A percentile compares a stretch with the other conserved stretches of the same genome.
Conservation (phyloP, 2,329 filamentous ascomycete species). For the Pseudonectria buxi region DNA sequence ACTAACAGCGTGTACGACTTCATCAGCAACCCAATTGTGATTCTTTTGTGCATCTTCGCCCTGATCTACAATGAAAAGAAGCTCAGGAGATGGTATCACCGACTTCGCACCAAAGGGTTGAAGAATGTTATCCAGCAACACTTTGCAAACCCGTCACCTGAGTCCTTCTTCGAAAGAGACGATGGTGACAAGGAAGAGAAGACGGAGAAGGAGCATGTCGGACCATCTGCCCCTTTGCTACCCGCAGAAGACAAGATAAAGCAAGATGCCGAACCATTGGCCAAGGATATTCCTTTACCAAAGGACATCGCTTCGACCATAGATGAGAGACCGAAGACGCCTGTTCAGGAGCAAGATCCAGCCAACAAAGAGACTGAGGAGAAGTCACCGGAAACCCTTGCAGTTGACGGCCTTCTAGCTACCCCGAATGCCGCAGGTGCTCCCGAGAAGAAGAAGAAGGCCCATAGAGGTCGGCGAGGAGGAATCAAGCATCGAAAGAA, state of each 20-base stretch:
- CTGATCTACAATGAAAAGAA: slow-evolving; percentile 41
- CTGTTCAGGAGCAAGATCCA: slow-evolving; percentile 1
- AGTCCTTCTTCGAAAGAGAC: slow-evolving; percentile 10
- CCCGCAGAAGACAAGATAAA: too few relatives aligned
- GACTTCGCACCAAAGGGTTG: slow-evolving; percentile 24
- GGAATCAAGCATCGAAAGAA: slow-evolving; percentile 61
- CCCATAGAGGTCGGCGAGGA: slow-evolving; percentile 64
- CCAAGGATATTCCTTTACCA: slow-evolving; percentile 3
- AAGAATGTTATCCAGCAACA: slow-evolving; percentile 19
- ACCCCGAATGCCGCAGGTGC: slow-evolving; percentile 2
- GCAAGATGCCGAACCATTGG: slow-evolving; percentile 1
- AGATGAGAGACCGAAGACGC: slow-evolving; percentile 1
- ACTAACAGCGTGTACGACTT: slow-evolving; percentile 47
- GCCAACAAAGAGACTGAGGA: background rate
- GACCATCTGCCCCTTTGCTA: slow-evolving; percentile 1
- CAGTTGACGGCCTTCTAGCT: background rate
- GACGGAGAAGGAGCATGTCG: slow-evolving; percentile 4
- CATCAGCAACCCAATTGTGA: slow-evolving; percentile 47
- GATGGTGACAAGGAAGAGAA: slow-evolving; percentile 11
- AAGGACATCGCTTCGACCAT: slow-evolving; percentile 1
- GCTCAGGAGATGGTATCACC: slow-evolving; percentile 33
- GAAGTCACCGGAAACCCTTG: background rate
- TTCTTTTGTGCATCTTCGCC: slow-evolving; percentile 37
- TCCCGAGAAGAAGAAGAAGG: slow-evolving; percentile 57
- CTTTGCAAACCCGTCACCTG: slow-evolving; percentile 3